phyloP scores from a whole-genome alignment of 805 yeast genomes.

The Suhomyces sp. region DNA sequence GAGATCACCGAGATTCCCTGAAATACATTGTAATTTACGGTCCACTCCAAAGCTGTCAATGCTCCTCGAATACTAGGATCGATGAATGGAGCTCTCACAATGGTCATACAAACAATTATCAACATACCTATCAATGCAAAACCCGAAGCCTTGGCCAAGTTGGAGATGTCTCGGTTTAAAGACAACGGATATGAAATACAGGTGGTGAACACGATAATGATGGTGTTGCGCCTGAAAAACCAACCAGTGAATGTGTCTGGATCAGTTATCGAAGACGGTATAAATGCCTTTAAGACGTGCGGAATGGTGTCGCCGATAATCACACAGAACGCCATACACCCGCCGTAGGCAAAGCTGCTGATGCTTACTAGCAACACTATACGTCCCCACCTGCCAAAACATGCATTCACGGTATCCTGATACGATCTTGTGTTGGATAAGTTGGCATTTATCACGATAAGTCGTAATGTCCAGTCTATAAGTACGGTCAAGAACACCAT shows the following conservation, averaged over 20 bases:
- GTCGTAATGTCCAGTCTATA: slow-evolving; percentile 82
- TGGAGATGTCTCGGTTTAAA: slow-evolving; percentile 74
- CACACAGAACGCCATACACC: slow-evolving; percentile 89
- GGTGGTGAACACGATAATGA: slow-evolving; percentile 66
- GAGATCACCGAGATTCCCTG: slow-evolving; percentile 94
- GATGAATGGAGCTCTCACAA: slow-evolving; percentile 67
- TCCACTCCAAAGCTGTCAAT: slow-evolving; percentile 42
- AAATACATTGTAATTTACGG: slow-evolving; percentile 64
- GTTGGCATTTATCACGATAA: slow-evolving; percentile 80
- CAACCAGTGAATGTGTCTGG: slow-evolving; percentile 39
- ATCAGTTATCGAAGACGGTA: slow-evolving; percentile 43
- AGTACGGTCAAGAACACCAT: slow-evolving; percentile 59
- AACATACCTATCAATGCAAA: slow-evolving; percentile 84
- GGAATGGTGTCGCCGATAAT: slow-evolving; percentile 95
- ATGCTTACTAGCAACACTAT: slow-evolving; percentile 68
- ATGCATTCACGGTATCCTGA: slow-evolving; percentile 78
- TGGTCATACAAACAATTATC: slow-evolving; percentile 69
- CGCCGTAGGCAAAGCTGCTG: slow-evolving; percentile 90
- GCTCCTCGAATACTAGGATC: slow-evolving; percentile 47
- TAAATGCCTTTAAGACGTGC: slow-evolving; percentile 70
- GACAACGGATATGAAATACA: slow-evolving; percentile 82
- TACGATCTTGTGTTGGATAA: slow-evolving; percentile 73
- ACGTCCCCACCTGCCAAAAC: slow-evolving; percentile 75
- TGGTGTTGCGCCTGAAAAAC: slow-evolving; percentile 62
- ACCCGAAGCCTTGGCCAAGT: slow-evolving; percentile 81